phyloP scores from a whole-genome alignment of 2,329 filamentous ascomycete species.

The Huntiella abstrusa region DNA sequence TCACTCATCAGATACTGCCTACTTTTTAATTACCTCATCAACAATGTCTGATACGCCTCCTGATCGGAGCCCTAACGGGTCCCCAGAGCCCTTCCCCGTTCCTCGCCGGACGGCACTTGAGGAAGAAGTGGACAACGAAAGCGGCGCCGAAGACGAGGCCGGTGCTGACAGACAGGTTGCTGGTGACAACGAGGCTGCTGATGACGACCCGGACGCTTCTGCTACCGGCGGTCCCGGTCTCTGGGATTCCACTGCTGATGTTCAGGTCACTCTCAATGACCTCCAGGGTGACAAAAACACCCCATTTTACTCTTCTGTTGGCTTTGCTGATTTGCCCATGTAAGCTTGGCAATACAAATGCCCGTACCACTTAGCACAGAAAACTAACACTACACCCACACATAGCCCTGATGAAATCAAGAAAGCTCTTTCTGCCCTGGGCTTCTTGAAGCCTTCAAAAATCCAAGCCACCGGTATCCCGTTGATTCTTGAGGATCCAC shows the following conservation, averaged over 20 bases:
- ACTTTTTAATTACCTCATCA: too few relatives aligned
- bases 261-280: slow-evolving; percentile 83
- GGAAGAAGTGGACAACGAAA: too few relatives aligned
- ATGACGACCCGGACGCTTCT: slow-evolving; percentile 15
- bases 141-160: not conserved
- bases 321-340: slow-evolving; percentile 75
- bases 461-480: slow-evolving; percentile 92
- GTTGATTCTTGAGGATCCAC: slow-evolving; percentile 70
- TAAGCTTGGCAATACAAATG: slow-evolving; percentile 21
- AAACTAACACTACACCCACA: slow-evolving; percentile 5
- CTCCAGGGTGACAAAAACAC: slow-evolving; percentile 72
- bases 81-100: too few relatives aligned
- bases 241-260: slow-evolving; percentile 61
- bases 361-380: not conserved
- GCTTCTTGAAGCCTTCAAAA: slow-evolving; percentile 90
- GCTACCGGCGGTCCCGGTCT: slow-evolving; percentile 32
- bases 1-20: too few relatives aligned
- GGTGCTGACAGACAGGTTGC: slow-evolving; percentile 8
- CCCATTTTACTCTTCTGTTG: slow-evolving; percentile 67
- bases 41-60: too few relatives aligned
- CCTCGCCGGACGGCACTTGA: too few relatives aligned
- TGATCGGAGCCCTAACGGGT: too few relatives aligned
- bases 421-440: slow-evolving; percentile 59
- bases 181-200: slow-evolving; percentile 19
- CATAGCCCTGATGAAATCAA: slow-evolving; percentile 36